Base-by-base conservation (phyloP, 2,329 filamentous ascomycete species). In the Botrytis byssoidea region DNA sequence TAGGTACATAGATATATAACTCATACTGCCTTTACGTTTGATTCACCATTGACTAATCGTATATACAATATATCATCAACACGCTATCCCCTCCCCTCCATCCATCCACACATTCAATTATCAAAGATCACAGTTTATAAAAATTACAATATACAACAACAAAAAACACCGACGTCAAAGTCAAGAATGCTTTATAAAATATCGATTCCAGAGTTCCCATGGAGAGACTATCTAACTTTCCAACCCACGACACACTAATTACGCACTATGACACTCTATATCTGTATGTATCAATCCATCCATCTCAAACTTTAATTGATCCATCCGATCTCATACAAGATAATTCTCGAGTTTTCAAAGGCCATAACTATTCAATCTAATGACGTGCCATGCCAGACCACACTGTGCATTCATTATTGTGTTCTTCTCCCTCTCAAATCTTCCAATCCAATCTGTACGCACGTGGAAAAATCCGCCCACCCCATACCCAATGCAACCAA, bases 401-500 rank as follows among this genome's bases (percentile, higher is more conserved):
- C 55, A 42, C 16, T 32, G 42, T 67, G 25, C 32, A 66, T 32
- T 71, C 55, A n/a, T 44, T 42, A n/a, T 40, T 55, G 51, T 40
- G n/a, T 42, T 42, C 25, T n/a, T 57, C 51, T 29, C 51, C 2
- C 37, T 63, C 37, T 14, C 51, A 25, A 63, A 61, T 20, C 60
- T 42, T 67, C 42, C 44, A 46, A 37, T 40, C 60, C 60, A 55
- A 40, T 55, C 70, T 57, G 46, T 42, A 48, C n/a, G 44, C 60
- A 44, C 18, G n/a, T 57, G 29, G 48, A 55, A 40, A 71, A 32
- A 35, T 29, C 67, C 51, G 46, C 40, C 71, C 64, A 69, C 66
- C n/a, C 55, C 44, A 73, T 63, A 59, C 71, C 71, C 70, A 61
- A 72, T 72, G 61, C 71, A 67, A 69, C 37, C 57, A 69, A 32